Percentiles rank a stretch among this genome's conserved stretches.
These are phyloP conservation scores for Neurospora tetrasperma DNA, from an alignment of 495 filamentous ascomycete genomes.

Conservation along the genomic window DNA sequence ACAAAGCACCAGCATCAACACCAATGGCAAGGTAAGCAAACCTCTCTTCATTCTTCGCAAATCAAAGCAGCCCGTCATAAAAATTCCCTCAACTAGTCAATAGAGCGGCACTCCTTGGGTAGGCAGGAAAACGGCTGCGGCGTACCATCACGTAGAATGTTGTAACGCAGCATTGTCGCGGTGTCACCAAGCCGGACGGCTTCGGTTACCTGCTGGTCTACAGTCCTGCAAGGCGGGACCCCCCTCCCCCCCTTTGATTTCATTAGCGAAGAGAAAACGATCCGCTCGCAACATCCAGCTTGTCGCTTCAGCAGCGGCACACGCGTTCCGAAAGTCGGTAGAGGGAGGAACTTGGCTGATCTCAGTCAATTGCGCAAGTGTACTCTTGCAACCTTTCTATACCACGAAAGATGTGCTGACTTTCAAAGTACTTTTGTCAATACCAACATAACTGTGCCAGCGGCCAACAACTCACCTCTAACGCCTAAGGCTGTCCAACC, in stretches of 20 bases:
- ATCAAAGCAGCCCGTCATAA: background rate
- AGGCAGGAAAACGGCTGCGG: background rate
- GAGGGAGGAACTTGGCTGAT: background rate
- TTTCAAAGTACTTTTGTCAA: background rate
- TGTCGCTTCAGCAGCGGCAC: background rate
- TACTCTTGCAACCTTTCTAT: no score
- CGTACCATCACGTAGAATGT: background rate
- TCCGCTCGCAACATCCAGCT: background rate
- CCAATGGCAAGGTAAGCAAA: background rate
- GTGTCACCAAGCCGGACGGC: conserved; percentile 7
- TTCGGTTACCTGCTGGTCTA: conserved; percentile 10
- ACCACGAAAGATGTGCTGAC: background rate
- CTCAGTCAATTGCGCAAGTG: background rate
- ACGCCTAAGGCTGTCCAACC: background rate
- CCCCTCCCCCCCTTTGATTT: background rate
- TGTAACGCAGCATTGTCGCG: conserved; percentile 6
- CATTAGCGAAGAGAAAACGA: background rate
- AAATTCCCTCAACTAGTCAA: background rate
- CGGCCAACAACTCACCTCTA: background rate
- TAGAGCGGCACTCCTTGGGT: background rate
- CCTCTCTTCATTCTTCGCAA: background rate
- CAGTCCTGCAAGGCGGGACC: background rate
- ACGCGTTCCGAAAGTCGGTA: background rate
- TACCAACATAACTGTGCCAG: background rate
- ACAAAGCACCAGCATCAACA: background rate